A percentile compares a stretch with the other conserved stretches of the same genome.
These are phyloP conservation scores for Fusarium pilosicola DNA, from an alignment of 2,329 filamentous ascomycete genomes.

Conservation along the genomic window DNA sequence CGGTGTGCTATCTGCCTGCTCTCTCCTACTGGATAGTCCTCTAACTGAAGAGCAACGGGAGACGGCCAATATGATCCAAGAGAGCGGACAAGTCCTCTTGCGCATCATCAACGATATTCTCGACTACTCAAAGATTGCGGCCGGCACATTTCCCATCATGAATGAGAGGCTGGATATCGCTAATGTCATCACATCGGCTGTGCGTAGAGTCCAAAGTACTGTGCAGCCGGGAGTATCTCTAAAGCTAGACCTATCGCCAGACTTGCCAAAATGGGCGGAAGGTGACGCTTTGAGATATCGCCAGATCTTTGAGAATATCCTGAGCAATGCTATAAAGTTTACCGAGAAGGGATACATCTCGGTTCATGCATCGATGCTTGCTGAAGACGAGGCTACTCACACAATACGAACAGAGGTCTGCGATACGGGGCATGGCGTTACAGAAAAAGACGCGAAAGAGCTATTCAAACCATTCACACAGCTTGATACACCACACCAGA, in stretches of 20 bases:
- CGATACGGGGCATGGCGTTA: not conserved
- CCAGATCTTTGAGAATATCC: not conserved
- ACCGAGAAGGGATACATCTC: conserved; percentile 1
- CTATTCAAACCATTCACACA: conserved; percentile 4
- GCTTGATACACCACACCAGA: not conserved
- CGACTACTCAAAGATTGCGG: conserved; percentile 1
- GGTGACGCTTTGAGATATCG: not conserved
- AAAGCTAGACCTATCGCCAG: not conserved
- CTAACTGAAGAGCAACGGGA: conserved; percentile 3
- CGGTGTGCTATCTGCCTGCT: conserved; percentile 2
- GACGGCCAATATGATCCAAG: conserved; percentile 7
- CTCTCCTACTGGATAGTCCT: not conserved
- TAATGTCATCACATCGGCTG: not conserved
- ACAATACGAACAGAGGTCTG: not conserved
- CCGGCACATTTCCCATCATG: not conserved
- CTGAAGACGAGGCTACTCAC: not conserved
- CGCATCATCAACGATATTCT: conserved; percentile 12
- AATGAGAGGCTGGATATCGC: not conserved
- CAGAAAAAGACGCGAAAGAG: not conserved
- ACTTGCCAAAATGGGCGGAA: not conserved
- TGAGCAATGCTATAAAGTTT: conserved; percentile 1
- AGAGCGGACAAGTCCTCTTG: not conserved
- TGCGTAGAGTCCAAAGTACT: not conserved
- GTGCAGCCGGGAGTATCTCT: conserved; percentile 3
- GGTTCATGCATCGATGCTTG: not conserved